Evolutionary conservation across 2,329 filamentous ascomycete species (phyloP), one percentile per base, ranked within the genome.

Genomic region (Fusarium mangiferae): DNA sequence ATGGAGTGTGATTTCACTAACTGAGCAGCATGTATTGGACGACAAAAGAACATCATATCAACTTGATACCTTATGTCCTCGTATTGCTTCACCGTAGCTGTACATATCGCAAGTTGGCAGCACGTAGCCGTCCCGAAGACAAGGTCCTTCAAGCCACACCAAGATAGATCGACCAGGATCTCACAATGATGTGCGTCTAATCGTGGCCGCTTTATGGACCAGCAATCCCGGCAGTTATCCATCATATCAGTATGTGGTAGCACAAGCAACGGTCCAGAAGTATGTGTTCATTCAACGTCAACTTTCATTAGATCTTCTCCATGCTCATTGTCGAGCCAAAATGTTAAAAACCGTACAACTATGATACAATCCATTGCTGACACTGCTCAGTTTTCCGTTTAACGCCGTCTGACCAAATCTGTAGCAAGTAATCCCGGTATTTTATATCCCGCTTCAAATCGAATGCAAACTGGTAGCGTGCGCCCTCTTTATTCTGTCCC

Each of bases 401-500:
- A 67, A 69, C 70, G 69, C 70, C 69, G 10, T 35, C 52, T 41
- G 35, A 36, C 30, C 42, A 49, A 38, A 39, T 33, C 17, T 51
- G 33, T 68, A 49, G 46, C 41, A 46, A 49, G 14, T 13, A 28
- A 18, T 44, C 46, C 36, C 30, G 35, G 44, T 51, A 33, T 46
- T 46, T 58, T 38, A 41, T 51, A 48, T 33, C 41, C 44, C 59
- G 45, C 48, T 62, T 35, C 45, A 67, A 64, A 68, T 45, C 36
- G 26, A 61, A 60, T 46, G 36, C 46, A 65, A 63, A 49, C 58
- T 56, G 61, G 39, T 41, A 33, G 18, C 48, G 3, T 28, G 24
- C 30, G 33, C 24, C 26, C 56, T 59, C 63, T 71, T 62, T 75
- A 80, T 45, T 78, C 77, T 20, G 69, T 68, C 28, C 70, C 74